These are phyloP conservation scores for Apiospora arundinis DNA, from an alignment of 2,329 filamentous ascomycete genomes.

Conservation along the genomic window DNA sequence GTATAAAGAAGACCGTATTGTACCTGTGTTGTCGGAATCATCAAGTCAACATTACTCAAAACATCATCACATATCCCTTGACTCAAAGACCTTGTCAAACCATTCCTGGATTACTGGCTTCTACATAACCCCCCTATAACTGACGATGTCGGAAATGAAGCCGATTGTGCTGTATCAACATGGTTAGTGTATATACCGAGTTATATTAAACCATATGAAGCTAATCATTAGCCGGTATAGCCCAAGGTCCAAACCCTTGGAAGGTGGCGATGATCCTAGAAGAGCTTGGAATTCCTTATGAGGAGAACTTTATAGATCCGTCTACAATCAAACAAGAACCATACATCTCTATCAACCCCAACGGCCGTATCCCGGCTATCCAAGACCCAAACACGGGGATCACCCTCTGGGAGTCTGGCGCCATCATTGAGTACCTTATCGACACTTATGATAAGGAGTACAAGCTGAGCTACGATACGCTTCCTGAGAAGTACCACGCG, in stretches of 20 bases:
- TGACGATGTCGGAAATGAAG: not conserved
- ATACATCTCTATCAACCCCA: conserved; percentile 40
- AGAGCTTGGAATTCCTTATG: conserved; percentile 40
- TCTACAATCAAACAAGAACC: conserved; percentile 36
- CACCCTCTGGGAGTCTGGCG: conserved; percentile 55
- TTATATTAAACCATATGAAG: not conserved
- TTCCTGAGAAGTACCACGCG: conserved; percentile 42
- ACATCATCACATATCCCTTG: no score
- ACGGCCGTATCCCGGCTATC: conserved; percentile 42
- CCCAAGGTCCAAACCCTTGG: conserved; percentile 36
- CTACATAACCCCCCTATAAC: not conserved
- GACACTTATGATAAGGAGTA: conserved; percentile 50
- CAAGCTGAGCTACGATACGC: conserved; percentile 45
- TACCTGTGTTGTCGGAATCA: not conserved
- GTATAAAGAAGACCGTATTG: not conserved
- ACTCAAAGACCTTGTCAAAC: not conserved
- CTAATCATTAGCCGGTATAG: not conserved
- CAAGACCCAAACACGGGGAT: conserved; percentile 50
- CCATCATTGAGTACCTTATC: conserved; percentile 55
- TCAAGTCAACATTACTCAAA: not conserved
- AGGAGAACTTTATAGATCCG: conserved; percentile 26
- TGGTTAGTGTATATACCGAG: not conserved
- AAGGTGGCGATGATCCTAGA: conserved; percentile 40
- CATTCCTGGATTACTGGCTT: not conserved
- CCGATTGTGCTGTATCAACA: not conserved